Percentiles rank a stretch among this genome's conserved stretches.
Evolutionary conservation across 768 basidiomycete genomes (phyloP).

Genomic region (Xerocomellus dryophilus): DNA sequence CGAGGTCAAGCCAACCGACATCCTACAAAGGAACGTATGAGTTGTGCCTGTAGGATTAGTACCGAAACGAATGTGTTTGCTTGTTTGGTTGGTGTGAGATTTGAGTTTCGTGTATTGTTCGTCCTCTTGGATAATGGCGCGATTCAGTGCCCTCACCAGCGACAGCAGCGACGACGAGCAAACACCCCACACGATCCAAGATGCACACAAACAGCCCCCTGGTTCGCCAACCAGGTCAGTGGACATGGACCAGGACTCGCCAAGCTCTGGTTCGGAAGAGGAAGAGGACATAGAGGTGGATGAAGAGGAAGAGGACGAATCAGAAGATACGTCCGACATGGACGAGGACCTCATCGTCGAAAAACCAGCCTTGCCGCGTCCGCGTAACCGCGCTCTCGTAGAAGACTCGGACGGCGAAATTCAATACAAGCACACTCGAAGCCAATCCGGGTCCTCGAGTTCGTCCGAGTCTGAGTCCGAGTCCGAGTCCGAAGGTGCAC

Average conservation of each 20-base stretch:
- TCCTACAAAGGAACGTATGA: background rate
- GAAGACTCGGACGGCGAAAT: constrained; percentile 56
- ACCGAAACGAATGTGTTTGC: constrained; percentile 12
- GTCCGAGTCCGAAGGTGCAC: constrained; percentile 6
- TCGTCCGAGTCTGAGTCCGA: constrained; percentile 20
- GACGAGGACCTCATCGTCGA: constrained; percentile 44
- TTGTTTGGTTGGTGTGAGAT: constrained; percentile 30
- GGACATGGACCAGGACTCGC: constrained; percentile 33
- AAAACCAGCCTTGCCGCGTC: constrained; percentile 28
- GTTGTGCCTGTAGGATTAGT: background rate
- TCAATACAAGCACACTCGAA: constrained; percentile 41
- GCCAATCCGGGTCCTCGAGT: constrained; percentile 34
- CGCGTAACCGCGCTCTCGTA: constrained; percentile 45
- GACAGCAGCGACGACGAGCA: constrained; percentile 55
- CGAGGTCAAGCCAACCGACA: constrained; percentile 35
- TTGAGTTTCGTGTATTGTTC: constrained; percentile 22
- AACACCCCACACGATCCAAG: constrained; percentile 31
- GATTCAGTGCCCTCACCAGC: constrained; percentile 63
- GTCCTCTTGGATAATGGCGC: constrained; percentile 46
- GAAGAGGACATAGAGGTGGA: constrained; percentile 32
- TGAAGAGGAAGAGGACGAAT: constrained; percentile 36
- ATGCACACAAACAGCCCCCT: constrained; percentile 16
- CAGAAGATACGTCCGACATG: constrained; percentile 45
- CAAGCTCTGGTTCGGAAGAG: constrained; percentile 28
- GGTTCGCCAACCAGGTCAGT: constrained; percentile 22